Conservation (phyloP, 2,329 filamentous ascomycete genomes). For the Phialophora macrospora region DNA sequence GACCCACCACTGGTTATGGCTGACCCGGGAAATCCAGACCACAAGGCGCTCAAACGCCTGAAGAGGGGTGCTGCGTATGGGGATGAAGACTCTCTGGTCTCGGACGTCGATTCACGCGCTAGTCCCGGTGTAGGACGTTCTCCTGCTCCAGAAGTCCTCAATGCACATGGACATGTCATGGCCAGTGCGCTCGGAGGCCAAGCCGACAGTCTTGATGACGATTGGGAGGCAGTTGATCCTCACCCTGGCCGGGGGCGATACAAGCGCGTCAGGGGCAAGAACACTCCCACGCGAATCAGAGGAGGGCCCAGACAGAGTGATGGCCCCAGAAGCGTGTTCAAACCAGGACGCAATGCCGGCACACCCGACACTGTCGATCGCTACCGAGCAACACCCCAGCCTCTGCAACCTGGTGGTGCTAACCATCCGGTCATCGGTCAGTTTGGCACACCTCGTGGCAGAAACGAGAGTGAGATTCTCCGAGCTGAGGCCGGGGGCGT, state of each 20-base stretch:
- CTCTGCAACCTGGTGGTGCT: conserved; percentile 47
- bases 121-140: conserved; percentile 37
- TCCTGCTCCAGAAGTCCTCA: conserved; percentile 31
- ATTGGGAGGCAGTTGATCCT: conserved; percentile 45
- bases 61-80: conserved; percentile 47
- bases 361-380: conserved; percentile 37
- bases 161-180: conserved; percentile 32
- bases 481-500: conserved; percentile 42
- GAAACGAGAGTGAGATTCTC: conserved; percentile 31
- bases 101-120: conserved; percentile 38
- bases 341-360: conserved; percentile 50
- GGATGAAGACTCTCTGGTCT: conserved; percentile 36
- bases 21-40: conserved; percentile 43
- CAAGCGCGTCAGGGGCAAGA: conserved; percentile 45
- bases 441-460: conserved; percentile 38
- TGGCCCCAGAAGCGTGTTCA: conserved; percentile 48
- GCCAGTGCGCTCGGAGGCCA: conserved; percentile 34
- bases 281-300: conserved; percentile 40
- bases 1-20: conserved; percentile 42
- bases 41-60: conserved; percentile 50
- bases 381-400: conserved; percentile 40
- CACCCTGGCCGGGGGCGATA: conserved; percentile 46
- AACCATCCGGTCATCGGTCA: conserved; percentile 51
- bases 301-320: conserved; percentile 40
- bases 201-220: conserved; percentile 46